These are phyloP conservation scores for Flaveria brownii DNA, from an alignment of 129 eudicot species.

Conservation along the genomic window DNA sequence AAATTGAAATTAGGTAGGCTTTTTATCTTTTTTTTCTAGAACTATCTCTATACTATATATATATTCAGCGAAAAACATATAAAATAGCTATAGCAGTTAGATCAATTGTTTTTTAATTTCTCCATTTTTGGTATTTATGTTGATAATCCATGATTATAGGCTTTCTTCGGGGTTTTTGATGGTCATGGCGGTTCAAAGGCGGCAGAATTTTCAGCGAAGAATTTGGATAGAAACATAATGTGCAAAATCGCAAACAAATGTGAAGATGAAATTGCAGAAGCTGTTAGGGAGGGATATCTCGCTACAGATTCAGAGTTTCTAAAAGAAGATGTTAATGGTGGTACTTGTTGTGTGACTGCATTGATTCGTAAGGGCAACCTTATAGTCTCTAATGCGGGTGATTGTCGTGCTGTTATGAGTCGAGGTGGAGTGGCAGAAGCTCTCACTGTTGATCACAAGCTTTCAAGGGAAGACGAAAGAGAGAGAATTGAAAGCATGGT, in stretches of 20 bases:
- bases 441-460: constrained; percentile 78
- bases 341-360: constrained; percentile 85
- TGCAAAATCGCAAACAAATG: constrained; percentile 44
- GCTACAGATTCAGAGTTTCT: constrained; percentile 69
- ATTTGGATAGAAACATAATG: constrained; percentile 53
- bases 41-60: too few relatives aligned
- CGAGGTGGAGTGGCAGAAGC: constrained; percentile 85
- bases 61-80: not conserved
- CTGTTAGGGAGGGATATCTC: constrained; percentile 69
- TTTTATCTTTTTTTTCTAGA: too few relatives aligned
- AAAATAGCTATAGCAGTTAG: not conserved
- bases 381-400: constrained; percentile 83
- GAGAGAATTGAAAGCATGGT: constrained; percentile 65
- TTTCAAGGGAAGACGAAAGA: constrained; percentile 71
- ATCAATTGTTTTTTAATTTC: not conserved
- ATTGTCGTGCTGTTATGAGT: constrained; percentile 88
- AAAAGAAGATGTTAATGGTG: constrained; percentile 58
- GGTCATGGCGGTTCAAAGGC: constrained; percentile 96
- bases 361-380: constrained; percentile 61
- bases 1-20: too few relatives aligned
- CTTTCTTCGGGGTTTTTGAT: constrained; percentile 87
- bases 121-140: not conserved
- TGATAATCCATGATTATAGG: constrained; percentile 46
- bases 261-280: constrained; percentile 53
- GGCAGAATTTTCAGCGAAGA: constrained; percentile 70